phyloP scores from a whole-genome alignment of 371 early-diverging fungal species.

The Fennellomyces sp. region DNA sequence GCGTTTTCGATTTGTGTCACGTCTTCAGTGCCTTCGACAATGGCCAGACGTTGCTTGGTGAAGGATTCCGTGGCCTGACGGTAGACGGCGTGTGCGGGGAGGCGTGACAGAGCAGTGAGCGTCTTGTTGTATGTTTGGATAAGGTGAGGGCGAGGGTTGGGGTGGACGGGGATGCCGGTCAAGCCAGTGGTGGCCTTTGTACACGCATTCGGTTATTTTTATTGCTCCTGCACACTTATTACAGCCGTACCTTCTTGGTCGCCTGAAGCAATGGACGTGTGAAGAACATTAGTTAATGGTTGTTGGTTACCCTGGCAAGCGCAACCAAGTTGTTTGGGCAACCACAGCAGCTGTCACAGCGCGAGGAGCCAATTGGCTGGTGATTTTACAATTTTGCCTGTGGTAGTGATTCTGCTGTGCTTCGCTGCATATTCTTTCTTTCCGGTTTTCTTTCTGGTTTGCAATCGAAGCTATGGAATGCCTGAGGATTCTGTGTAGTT shows the following conservation, averaged over 20 bases:
- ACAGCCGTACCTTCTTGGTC: constrained; percentile 56
- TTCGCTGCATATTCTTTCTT: neutral
- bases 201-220: too few relatives aligned
- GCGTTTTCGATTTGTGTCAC: constrained; percentile 75
- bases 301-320: neutral
- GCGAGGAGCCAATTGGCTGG: neutral
- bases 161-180: constrained; percentile 85
- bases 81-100: constrained; percentile 82
- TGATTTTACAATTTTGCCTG: neutral
- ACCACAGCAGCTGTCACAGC: neutral
- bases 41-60: constrained; percentile 72
- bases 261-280: constrained; percentile 60
- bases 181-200: constrained; percentile 76
- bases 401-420: neutral
- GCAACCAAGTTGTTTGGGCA: neutral
- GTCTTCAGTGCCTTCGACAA: constrained; percentile 76
- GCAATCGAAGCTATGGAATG: neutral
- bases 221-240: too few relatives aligned
- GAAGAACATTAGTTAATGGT: constrained; percentile 44
- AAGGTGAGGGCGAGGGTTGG: constrained; percentile 85
- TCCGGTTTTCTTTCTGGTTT: too few relatives aligned
- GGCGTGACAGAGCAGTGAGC: constrained; percentile 66
- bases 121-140: constrained; percentile 80
- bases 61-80: constrained; percentile 84
- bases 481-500: neutral